Evolutionary conservation across 306 rosid genomes (phyloP).

Genomic region (Cucumis melo): DNA sequence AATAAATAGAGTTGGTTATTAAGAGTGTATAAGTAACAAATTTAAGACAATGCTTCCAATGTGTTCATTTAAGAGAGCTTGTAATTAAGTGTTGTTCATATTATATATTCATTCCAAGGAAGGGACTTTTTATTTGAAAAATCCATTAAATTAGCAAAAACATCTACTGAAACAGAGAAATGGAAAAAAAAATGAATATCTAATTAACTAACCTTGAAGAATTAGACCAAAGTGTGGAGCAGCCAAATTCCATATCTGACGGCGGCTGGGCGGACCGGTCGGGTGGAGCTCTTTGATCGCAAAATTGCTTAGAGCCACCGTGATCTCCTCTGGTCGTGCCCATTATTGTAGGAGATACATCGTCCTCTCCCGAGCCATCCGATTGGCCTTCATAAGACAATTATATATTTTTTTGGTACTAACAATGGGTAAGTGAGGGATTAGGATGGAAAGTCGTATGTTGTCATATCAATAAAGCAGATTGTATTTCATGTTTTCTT

Average conservation of each 20-base stretch:
- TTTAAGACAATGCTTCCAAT: no score
- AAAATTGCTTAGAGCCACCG: constrained; percentile 20
- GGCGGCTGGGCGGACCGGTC: constrained; percentile 33
- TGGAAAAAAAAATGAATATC: background rate
- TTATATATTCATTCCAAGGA: background rate
- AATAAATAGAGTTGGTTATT: no score
- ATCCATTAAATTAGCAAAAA: background rate
- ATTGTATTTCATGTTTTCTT: no score
- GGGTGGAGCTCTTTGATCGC: constrained; percentile 36
- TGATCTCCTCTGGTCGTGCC: constrained; percentile 12
- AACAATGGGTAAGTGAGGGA: no score
- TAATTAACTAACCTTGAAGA: constrained; percentile 50
- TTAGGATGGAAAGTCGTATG: no score
- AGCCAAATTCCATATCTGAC: constrained; percentile 38
- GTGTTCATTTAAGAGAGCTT: no score
- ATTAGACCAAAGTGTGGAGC: constrained; percentile 62
- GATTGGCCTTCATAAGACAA: constrained; percentile 37
- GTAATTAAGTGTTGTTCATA: no score
- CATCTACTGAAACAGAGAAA: background rate
- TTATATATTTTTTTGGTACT: no score
- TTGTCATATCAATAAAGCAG: no score
- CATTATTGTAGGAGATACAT: constrained; percentile 36
- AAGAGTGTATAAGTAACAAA: no score
- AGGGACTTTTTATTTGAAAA: background rate
- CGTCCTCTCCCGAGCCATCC: constrained; percentile 89